Percentiles rank a stretch among this genome's conserved stretches.
phyloP scores from a whole-genome alignment of 2,329 filamentous ascomycete species.

The Venturia effusa region DNA sequence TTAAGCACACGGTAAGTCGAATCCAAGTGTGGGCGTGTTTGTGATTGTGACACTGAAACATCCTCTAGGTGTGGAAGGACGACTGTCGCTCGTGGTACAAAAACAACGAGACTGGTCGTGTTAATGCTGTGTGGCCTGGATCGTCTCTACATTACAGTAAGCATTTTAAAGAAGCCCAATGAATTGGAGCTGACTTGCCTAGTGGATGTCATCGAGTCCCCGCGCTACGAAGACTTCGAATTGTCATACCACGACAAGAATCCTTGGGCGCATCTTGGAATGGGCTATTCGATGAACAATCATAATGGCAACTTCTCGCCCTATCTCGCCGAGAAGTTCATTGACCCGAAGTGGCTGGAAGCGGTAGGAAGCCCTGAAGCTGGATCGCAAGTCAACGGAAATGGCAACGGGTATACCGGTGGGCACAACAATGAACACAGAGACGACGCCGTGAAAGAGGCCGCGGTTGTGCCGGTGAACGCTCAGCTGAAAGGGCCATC shows the following conservation, averaged over 20 bases:
- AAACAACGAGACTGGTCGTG: conserved; percentile 27
- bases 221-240: conserved; percentile 34
- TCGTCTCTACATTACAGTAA: conserved; percentile 37
- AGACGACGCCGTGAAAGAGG: neutral
- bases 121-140: conserved; percentile 37
- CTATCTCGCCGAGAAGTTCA: conserved; percentile 28
- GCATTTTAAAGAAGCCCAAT: neutral
- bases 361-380: conserved; percentile 16
- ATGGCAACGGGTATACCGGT: neutral
- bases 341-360: conserved; percentile 33
- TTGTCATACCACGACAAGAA: conserved; percentile 31
- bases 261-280: conserved; percentile 31
- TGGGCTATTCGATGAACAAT: conserved; percentile 27
- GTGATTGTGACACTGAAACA: neutral
- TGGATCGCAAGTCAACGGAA: neutral
- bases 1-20: conserved; percentile 30
- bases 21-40: neutral
- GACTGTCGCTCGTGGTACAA: conserved; percentile 30
- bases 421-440: neutral
- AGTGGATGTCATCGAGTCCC: conserved; percentile 25
- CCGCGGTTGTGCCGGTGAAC: neutral
- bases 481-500: neutral
- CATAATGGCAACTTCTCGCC: conserved; percentile 25
- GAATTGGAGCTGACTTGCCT: neutral
- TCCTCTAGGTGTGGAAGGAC: conserved; percentile 31